phyloP scores from a whole-genome alignment of 805 yeast genomes.

The Metschnikowia henanensis region DNA sequence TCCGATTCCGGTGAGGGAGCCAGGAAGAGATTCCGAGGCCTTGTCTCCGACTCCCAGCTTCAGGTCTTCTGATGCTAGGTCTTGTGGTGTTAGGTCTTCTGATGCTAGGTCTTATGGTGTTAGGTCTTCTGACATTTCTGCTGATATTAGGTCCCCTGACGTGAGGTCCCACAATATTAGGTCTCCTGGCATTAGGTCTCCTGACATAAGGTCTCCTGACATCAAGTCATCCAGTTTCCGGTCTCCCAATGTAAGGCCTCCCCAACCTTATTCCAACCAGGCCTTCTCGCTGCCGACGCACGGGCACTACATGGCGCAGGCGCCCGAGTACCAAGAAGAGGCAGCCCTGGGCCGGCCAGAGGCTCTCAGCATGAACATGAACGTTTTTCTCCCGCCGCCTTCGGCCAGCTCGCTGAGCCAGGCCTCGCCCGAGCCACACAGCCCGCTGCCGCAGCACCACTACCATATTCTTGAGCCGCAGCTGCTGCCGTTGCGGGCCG shows the following conservation, averaged over 20 bases:
- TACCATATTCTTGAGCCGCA: slow-evolving; percentile 21
- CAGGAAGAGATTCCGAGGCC: too few species aligned
- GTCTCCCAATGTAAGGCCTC: not conserved
- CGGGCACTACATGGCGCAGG: not conserved
- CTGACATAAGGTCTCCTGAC: too few species aligned
- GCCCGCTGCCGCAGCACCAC: slow-evolving; percentile 14
- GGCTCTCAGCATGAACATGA: slow-evolving; percentile 18
- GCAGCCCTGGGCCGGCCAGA: slow-evolving; percentile 2
- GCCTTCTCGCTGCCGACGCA: not conserved
- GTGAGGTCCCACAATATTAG: too few species aligned
- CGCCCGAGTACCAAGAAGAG: not conserved
- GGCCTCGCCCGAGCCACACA: slow-evolving; percentile 37
- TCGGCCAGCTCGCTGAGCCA: slow-evolving; percentile 30
- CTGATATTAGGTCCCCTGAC: too few species aligned
- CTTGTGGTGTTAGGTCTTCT: too few species aligned
- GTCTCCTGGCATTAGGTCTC: too few species aligned
- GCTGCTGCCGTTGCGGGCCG: slow-evolving; percentile 20
- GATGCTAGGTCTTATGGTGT: too few species aligned
- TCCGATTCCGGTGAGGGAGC: slow-evolving; percentile 43
- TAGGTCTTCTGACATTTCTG: too few species aligned
- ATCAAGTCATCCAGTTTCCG: not conserved
- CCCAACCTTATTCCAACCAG: not conserved
- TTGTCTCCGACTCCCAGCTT: too few species aligned
- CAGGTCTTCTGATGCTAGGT: too few species aligned
- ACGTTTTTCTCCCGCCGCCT: slow-evolving; percentile 39